phyloP scores from a whole-genome alignment of 331 rosid genomes.

The Dryas integrifolia region DNA sequence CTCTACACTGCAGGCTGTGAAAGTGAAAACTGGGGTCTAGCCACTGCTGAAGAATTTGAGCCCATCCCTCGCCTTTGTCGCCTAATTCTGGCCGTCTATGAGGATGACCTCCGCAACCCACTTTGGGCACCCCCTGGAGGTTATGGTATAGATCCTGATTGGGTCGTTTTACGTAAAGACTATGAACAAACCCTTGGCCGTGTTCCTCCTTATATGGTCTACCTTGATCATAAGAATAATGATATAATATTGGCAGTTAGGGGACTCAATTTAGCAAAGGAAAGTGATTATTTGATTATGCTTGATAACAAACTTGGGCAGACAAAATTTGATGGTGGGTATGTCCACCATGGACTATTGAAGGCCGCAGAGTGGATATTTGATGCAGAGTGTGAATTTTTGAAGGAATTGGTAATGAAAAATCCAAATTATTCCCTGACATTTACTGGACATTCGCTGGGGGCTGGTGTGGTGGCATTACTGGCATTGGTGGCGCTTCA shows the following conservation, averaged over 20 bases:
- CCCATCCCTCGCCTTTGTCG: conserved; percentile 79
- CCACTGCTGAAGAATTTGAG: conserved; percentile 77
- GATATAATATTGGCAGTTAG: conserved; percentile 72
- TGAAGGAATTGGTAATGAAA: conserved; percentile 53
- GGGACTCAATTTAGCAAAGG: conserved; percentile 82
- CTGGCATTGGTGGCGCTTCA: conserved; percentile 64
- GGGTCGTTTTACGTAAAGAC: conserved; percentile 62
- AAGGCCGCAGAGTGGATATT: conserved; percentile 78
- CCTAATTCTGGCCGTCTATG: conserved; percentile 63
- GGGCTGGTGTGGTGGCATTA: conserved; percentile 91
- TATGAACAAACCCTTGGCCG: conserved; percentile 56
- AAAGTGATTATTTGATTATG: conserved; percentile 75
- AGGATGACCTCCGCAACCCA: conserved; percentile 75
- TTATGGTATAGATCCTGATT: conserved; percentile 77
- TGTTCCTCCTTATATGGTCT: conserved; percentile 81
- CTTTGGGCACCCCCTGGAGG: conserved; percentile 92
- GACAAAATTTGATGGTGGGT: conserved; percentile 76
- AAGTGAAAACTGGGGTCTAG: conserved; percentile 90
- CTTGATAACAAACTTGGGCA: conserved; percentile 93
- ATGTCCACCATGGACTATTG: conserved; percentile 85
- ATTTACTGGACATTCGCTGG: conserved; percentile 81
- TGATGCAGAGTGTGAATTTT: conserved; percentile 60
- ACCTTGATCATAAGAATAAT: conserved; percentile 75
- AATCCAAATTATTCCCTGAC: conserved; percentile 65
- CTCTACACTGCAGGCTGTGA: conserved; percentile 86